Evolutionary conservation across 768 basidiomycete species (phyloP).

Genomic region (Scleroderma citrinum): DNA sequence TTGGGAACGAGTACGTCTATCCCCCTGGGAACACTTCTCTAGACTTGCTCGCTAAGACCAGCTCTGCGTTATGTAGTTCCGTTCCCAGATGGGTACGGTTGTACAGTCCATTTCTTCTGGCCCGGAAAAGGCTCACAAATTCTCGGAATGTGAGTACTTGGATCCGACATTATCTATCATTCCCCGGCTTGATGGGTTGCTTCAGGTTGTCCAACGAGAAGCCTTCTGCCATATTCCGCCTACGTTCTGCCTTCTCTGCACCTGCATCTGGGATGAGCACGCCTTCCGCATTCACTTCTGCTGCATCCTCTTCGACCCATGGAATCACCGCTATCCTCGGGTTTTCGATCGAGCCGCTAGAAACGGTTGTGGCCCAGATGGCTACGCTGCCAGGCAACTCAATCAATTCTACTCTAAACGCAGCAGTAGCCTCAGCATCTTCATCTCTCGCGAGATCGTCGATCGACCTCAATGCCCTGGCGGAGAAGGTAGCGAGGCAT

Average conservation of each 20-base stretch:
- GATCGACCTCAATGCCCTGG: slow-evolving; percentile 48
- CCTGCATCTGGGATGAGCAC: slow-evolving; percentile 27
- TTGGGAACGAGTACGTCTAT: slow-evolving; percentile 59
- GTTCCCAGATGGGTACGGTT: slow-evolving; percentile 80
- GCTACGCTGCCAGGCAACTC: slow-evolving; percentile 34
- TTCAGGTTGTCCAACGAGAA: slow-evolving; percentile 83
- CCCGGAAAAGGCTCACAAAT: slow-evolving; percentile 84
- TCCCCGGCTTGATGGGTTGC: neutral
- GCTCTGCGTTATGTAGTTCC: slow-evolving; percentile 39
- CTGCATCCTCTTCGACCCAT: slow-evolving; percentile 26
- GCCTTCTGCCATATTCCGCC: slow-evolving; percentile 83
- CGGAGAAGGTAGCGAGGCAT: slow-evolving; percentile 67
- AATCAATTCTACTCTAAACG: slow-evolving; percentile 20
- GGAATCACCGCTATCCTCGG: slow-evolving; percentile 73
- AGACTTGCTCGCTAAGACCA: neutral
- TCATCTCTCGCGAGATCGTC: slow-evolving; percentile 19
- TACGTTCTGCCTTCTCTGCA: slow-evolving; percentile 54
- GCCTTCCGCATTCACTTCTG: slow-evolving; percentile 27
- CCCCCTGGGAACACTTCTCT: neutral
- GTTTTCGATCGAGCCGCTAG: slow-evolving; percentile 71
- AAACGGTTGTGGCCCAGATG: slow-evolving; percentile 54
- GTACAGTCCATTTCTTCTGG: slow-evolving; percentile 82
- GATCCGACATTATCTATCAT: neutral
- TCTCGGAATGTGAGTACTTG: slow-evolving; percentile 64
- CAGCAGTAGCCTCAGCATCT: slow-evolving; percentile 12